These are phyloP conservation scores for Cutaneotrichosporon daszewskae DNA, from an alignment of 1,284 basidiomycete genomes.

Conservation along the genomic window DNA sequence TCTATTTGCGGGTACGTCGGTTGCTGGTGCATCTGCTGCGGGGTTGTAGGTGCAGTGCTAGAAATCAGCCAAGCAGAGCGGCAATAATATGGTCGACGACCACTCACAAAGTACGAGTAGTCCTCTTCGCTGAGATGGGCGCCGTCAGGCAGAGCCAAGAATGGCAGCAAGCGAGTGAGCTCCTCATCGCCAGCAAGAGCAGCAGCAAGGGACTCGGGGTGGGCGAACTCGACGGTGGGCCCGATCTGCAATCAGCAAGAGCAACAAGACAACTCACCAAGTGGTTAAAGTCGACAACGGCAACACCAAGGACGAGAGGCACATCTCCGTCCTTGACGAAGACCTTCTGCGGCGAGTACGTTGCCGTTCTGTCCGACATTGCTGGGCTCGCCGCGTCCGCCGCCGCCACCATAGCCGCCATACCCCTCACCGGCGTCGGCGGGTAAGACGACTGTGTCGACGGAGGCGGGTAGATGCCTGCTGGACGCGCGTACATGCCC, in stretches of 20 bases:
- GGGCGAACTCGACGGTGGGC: constrained; percentile 74
- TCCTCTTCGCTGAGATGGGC: constrained; percentile 92
- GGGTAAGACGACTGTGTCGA: too few species aligned
- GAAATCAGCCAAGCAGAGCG: constrained; percentile 28
- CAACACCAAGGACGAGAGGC: constrained; percentile 62
- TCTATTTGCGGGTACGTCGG: constrained; percentile 43
- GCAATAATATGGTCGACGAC: background rate
- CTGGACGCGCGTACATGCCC: too few species aligned
- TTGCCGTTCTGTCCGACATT: too few species aligned
- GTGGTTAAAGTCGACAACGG: constrained; percentile 85
- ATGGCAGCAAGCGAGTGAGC: constrained; percentile 76
- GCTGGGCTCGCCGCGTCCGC: too few species aligned
- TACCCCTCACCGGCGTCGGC: too few species aligned
- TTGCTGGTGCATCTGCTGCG: constrained; percentile 11
- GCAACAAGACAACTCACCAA: constrained; percentile 53
- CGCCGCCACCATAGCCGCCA: too few species aligned
- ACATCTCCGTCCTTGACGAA: constrained; percentile 15
- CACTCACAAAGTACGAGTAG: constrained; percentile 77
- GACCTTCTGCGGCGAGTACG: too few species aligned
- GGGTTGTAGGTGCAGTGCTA: constrained; percentile 56
- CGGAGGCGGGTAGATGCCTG: too few species aligned
- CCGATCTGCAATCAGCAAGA: constrained; percentile 59
- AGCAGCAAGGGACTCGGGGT: constrained; percentile 53
- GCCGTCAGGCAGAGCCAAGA: constrained; percentile 95
- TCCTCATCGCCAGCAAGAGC: constrained; percentile 73